These are phyloP conservation scores for Carallia brachiata DNA, from an alignment of 345 rosid species.

Conservation along the genomic window DNA sequence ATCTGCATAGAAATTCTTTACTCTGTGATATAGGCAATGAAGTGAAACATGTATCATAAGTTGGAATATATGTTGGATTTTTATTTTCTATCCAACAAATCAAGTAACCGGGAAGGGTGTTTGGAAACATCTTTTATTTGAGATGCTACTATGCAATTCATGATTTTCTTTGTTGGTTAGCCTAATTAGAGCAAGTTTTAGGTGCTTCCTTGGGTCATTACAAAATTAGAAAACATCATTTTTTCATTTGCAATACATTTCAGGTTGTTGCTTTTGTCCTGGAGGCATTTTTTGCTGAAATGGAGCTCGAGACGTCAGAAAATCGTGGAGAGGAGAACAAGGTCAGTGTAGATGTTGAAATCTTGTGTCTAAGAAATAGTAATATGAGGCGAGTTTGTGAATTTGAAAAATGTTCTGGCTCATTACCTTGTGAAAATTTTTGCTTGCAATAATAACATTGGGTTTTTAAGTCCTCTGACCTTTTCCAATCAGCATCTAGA, in stretches of 20 bases:
- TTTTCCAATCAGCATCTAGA: no score
- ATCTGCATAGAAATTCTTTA: no score
- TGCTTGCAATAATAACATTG: background rate
- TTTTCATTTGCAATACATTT: conserved; percentile 20
- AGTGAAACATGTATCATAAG: background rate
- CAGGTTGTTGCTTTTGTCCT: conserved; percentile 96
- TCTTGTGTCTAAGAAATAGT: conserved; percentile 1
- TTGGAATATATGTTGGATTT: no score
- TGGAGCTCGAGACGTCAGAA: conserved; percentile 78
- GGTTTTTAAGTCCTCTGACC: background rate
- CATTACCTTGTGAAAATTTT: background rate
- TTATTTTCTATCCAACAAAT: no score
- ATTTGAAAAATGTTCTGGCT: background rate
- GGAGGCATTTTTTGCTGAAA: conserved; percentile 96
- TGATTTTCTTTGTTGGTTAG: background rate
- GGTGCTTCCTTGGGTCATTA: background rate
- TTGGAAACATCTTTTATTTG: conserved; percentile 1
- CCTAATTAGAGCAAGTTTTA: conserved; percentile 6
- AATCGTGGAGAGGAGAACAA: conserved; percentile 43
- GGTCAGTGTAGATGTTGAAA: conserved; percentile 44
- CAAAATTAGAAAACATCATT: background rate
- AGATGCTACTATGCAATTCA: background rate
- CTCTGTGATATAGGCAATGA: no score
- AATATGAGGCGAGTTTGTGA: background rate
- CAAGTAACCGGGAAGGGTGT: background rate